phyloP scores from a whole-genome alignment of 2,329 filamentous ascomycete species.

The Cercospora sp. region DNA sequence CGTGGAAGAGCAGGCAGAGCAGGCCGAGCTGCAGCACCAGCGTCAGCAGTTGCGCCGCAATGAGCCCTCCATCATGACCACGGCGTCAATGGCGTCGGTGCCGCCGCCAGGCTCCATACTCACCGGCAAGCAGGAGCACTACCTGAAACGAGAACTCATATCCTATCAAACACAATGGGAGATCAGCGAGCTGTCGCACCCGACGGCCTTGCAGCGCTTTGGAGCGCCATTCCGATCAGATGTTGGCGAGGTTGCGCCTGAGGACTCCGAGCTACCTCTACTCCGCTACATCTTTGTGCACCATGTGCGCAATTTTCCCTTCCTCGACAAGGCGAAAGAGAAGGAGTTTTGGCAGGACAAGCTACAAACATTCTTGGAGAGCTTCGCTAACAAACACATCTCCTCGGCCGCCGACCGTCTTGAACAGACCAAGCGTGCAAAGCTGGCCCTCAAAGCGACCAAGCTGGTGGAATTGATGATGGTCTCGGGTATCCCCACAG shows the following conservation, averaged over 20 bases:
- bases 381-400: slow-evolving; percentile 94
- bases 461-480: slow-evolving; percentile 99
- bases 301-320: slow-evolving; percentile 96
- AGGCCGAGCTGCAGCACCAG: slow-evolving; percentile 21
- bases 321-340: slow-evolving; percentile 92
- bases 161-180: slow-evolving; percentile 86
- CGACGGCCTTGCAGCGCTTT: slow-evolving; percentile 90
- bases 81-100: slow-evolving; percentile 45
- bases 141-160: slow-evolving; percentile 94
- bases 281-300: slow-evolving; percentile 96
- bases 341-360: slow-evolving; percentile 99
- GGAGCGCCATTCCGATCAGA: slow-evolving; percentile 94
- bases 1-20: slow-evolving; percentile 21
- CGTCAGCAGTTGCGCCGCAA: slow-evolving; percentile 30
- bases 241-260: slow-evolving; percentile 84
- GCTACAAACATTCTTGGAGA: slow-evolving; percentile 92
- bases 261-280: slow-evolving; percentile 91
- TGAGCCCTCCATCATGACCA: slow-evolving; percentile 31
- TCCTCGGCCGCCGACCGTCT: slow-evolving; percentile 94
- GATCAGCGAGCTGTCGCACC: slow-evolving; percentile 88
- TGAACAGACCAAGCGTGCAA: slow-evolving; percentile 92
- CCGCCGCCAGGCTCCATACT: slow-evolving; percentile 63
- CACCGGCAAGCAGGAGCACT: slow-evolving; percentile 98
- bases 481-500: slow-evolving; percentile 94
- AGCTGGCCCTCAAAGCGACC: slow-evolving; percentile 87